Evolutionary conservation across 73 alveolate genomes (phyloP).

Genomic region (Effrenium voratum): DNA sequence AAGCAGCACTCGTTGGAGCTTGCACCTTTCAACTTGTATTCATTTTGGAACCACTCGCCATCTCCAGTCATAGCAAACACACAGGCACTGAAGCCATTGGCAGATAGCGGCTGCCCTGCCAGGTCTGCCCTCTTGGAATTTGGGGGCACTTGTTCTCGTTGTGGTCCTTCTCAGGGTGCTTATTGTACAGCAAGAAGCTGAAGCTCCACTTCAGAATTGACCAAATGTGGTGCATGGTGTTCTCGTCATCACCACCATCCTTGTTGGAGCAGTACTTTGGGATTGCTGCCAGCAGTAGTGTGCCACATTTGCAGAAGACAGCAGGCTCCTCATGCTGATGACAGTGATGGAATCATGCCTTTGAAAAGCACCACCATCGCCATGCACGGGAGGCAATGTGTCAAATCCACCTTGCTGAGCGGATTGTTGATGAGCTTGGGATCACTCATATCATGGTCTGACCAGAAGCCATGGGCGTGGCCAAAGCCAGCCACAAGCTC

Average conservation of each 20-base stretch:
- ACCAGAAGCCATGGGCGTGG: background rate
- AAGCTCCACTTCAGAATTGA: background rate
- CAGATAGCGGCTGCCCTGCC: background rate
- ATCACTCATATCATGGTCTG: background rate
- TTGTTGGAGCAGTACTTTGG: background rate
- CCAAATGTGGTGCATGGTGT: background rate
- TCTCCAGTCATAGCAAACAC: background rate
- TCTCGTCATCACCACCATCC: background rate
- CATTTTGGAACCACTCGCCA: conserved; percentile 2
- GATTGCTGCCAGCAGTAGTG: background rate
- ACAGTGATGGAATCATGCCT: conserved; percentile 6
- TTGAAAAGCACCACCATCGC: conserved; percentile 13
- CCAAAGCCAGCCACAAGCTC: background rate
- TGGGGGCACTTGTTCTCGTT: background rate
- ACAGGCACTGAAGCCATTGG: background rate
- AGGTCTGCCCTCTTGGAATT: background rate
- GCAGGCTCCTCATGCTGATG: background rate
- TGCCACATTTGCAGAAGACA: background rate
- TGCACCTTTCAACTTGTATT: background rate
- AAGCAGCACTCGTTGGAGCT: background rate
- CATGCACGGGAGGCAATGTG: background rate
- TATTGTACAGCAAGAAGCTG: background rate
- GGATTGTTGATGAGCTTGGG: background rate
- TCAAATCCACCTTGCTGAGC: background rate
- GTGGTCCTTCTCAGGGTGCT: background rate